Evolutionary conservation across 495 filamentous ascomycete species (phyloP), one percentile per base, ranked within the genome.

Genomic region (Lasiosphaeria miniovina): DNA sequence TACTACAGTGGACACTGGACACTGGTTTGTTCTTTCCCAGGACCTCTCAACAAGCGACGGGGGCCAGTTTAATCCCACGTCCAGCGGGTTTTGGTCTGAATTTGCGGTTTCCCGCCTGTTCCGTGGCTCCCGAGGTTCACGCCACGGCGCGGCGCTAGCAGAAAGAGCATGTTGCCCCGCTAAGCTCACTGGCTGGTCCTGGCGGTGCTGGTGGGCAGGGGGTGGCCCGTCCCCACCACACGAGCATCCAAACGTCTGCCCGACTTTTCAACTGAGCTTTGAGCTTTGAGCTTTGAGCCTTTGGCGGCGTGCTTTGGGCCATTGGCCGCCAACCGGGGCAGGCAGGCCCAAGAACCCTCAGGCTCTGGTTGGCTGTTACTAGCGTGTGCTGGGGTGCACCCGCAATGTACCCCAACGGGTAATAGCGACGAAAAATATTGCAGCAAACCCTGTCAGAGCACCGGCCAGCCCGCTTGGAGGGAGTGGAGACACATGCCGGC

Each of bases 391-490:
- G 43, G 61, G 66, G 63, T 57, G 11, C 60, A 41, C 63, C 56
- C 64, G 58, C 59, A 59, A 56, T 31, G 54, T 64, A 33, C 61
- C 61, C 53, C 36, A 64, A 64, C 56, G 63, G 60, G 59, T 57
- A 65, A 62, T 58, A 62, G 52, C 50, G 55, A 61, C 62, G 66
- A 68, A 68, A 62, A 68, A 63, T 63, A 65, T 62, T 68, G 60
- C 65, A 68, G 52, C 51, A 34, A 51, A 54, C 60, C 65, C 60
- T 63, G 58, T 55, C 56, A 31, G 40, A 5, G 32, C n/a, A 55
- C 34, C 9, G 7, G 32, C 4, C 9, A 4, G n/a, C 17, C 4
- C 51, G 14, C 4, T 8, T 15, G n/a, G 12, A 31, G 0, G 15
- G 43, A 46, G 43, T 11, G 43, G 43, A 46, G 8, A 9, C 1